Evolutionary conservation across 345 rosid genomes (phyloP), one percentile per base, ranked within the genome.

Genomic region (Populus davidiana): DNA sequence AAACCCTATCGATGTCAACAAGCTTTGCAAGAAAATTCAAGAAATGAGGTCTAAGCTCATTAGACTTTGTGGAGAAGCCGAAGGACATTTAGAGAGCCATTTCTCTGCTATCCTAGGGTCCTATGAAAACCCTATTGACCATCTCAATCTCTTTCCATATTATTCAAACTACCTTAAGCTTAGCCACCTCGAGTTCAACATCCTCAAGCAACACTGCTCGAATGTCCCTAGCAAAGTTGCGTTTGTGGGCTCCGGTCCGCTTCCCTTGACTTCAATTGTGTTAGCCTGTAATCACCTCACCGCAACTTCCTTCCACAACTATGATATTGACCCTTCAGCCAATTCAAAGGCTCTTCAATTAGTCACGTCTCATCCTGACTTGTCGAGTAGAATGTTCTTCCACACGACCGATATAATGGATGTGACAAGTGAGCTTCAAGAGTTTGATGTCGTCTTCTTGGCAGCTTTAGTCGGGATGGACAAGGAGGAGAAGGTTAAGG

Each of bases 391-490:
- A 6, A 87, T 94, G 90, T 78, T 85, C 71, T 94, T 94, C 47
- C 95, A 90, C 52, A 90, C 95, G 4, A 72, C 66, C 21, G 89
- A 94, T 71, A 80, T 94, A 16, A 81, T 90, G 88, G 67, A 90
- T 47, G 86, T 91, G 2, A 84, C 90, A 0, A 69, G 77, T 12
- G 90, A 65, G 33, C 74, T 94, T 33, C 81, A 84, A 72, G 86
- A 89, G 50, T 91, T 85, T 52, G 98, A 94, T n/a, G 98, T 94
- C 14, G 91, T 94, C 67, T 94, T 93, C 86, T 85, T 94, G 82
- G 99, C 99, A 4, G 97, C 99, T 70, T 86, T 94, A 27, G 99
- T 94, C 5, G 99, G 99, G 38, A 90, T 93, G 97, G 91, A 87
- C 79, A 92, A 87, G 88, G 81, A 89, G 6, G 93, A 83, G 47